These are phyloP conservation scores for Ganoderma boninense DNA, from an alignment of 1,284 basidiomycete species.

Conservation along the genomic window DNA sequence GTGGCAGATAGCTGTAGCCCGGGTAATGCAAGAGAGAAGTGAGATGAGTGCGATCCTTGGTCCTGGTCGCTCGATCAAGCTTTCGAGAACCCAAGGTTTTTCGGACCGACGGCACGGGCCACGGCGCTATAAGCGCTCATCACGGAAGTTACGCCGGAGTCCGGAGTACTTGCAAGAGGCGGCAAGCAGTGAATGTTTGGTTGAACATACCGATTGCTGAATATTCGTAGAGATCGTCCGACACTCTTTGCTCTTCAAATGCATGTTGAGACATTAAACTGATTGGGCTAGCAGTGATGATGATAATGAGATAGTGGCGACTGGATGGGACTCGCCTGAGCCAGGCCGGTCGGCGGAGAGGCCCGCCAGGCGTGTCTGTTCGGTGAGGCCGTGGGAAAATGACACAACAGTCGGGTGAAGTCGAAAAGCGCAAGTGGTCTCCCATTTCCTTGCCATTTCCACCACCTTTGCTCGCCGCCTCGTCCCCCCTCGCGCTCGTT, in stretches of 20 bases:
- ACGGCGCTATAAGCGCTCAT: neutral
- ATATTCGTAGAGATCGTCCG: neutral
- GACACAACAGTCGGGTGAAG: constrained; percentile 25
- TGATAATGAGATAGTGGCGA: constrained; percentile 10
- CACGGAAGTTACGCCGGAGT: no score
- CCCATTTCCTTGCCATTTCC: constrained; percentile 22
- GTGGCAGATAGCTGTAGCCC: neutral
- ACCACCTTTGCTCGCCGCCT: constrained; percentile 18
- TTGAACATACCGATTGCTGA: neutral
- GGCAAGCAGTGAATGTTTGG: no score
- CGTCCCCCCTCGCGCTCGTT: constrained; percentile 10
- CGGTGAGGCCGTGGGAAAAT: constrained; percentile 33
- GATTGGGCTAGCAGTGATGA: neutral
- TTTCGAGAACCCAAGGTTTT: neutral
- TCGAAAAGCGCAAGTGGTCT: constrained; percentile 24
- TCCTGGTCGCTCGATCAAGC: neutral
- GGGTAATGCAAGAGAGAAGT: neutral
- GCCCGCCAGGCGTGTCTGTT: constrained; percentile 27
- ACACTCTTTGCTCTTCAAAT: neutral
- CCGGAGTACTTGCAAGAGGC: no score
- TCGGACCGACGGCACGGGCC: neutral
- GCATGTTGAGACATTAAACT: neutral
- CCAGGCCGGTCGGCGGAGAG: constrained; percentile 9
- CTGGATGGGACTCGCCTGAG: constrained; percentile 21
- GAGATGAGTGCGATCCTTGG: neutral